A percentile compares a stretch with the other conserved stretches of the same genome.
Conservation (phyloP, 768 basidiomycete genomes). For the Lentinula sp. region DNA sequence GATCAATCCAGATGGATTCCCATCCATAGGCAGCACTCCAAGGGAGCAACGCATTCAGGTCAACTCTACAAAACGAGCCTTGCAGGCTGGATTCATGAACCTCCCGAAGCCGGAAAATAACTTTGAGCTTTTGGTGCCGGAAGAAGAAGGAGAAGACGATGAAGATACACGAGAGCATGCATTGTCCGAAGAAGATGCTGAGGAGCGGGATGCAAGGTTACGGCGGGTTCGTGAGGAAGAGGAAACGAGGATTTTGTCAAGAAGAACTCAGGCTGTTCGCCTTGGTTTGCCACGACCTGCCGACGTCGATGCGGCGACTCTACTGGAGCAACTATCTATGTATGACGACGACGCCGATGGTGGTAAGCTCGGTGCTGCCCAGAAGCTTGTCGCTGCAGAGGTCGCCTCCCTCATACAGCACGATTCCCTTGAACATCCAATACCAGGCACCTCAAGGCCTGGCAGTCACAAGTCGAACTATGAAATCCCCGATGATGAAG, state of each 20-base stretch:
- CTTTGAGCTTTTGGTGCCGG: slow-evolving; percentile 90
- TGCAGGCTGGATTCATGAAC: slow-evolving; percentile 75
- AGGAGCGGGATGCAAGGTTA: slow-evolving; percentile 79
- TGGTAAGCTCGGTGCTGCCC: slow-evolving; percentile 39
- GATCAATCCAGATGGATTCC: slow-evolving; percentile 70
- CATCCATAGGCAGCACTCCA: slow-evolving; percentile 61
- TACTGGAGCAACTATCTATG: slow-evolving; percentile 55
- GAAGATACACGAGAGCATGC: slow-evolving; percentile 14
- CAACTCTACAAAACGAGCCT: slow-evolving; percentile 63
- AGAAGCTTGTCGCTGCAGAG: slow-evolving; percentile 69
- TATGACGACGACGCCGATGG: slow-evolving; percentile 36
- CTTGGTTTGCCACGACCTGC: slow-evolving; percentile 79
- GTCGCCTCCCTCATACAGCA: slow-evolving; percentile 76
- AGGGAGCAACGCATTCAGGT: slow-evolving; percentile 62
- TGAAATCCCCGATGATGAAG: slow-evolving; percentile 70
- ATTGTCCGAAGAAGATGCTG: slow-evolving; percentile 78
- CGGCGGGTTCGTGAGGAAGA: slow-evolving; percentile 67
- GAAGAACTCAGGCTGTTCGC: slow-evolving; percentile 79
- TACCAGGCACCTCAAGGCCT: slow-evolving; percentile 79
- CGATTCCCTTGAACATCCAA: slow-evolving; percentile 80
- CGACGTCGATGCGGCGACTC: slow-evolving; percentile 63
- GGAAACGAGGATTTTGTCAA: slow-evolving; percentile 71
- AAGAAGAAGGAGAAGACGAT: slow-evolving; percentile 68
- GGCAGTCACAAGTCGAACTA: slow-evolving; percentile 69
- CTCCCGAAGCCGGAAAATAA: slow-evolving; percentile 95